These are phyloP conservation scores for Arachnomyces sp. DNA, from an alignment of 2,329 filamentous ascomycete genomes.

Conservation along the genomic window DNA sequence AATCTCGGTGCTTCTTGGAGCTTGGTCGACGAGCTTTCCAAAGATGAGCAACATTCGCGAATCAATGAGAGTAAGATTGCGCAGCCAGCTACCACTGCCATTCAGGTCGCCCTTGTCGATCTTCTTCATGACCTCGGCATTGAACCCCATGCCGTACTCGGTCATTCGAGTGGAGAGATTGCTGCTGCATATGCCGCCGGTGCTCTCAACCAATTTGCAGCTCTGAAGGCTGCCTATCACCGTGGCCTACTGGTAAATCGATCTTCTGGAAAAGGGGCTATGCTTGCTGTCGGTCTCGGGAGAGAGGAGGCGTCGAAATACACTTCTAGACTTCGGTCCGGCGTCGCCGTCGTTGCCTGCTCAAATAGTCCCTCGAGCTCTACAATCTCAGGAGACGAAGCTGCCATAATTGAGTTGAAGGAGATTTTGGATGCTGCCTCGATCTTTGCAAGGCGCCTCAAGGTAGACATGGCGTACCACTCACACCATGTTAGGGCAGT, in stretches of 20 bases:
- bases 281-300: slow-evolving; percentile 10
- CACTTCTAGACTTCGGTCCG: slow-evolving; percentile 9
- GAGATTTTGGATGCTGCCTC: slow-evolving; percentile 3
- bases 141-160: slow-evolving; percentile 18
- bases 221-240: slow-evolving; percentile 18
- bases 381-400: slow-evolving; percentile 12
- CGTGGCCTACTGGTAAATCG: slow-evolving; percentile 13
- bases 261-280: slow-evolving; percentile 4
- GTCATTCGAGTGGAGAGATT: slow-evolving; percentile 27
- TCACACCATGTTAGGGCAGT: slow-evolving; percentile 12
- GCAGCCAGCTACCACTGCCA: slow-evolving; percentile 23
- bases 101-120: slow-evolving; percentile 25
- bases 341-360: slow-evolving; percentile 9
- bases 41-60: slow-evolving; percentile 10
- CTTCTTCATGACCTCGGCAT: slow-evolving; percentile 21
- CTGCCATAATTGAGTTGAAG: slow-evolving; percentile 9
- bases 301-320: background rate
- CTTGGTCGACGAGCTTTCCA: slow-evolving; percentile 17
- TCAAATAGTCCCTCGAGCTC: slow-evolving; percentile 12
- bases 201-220: slow-evolving; percentile 13
- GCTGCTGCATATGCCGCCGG: slow-evolving; percentile 26
- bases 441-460: slow-evolving; percentile 9
- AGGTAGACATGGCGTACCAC: slow-evolving; percentile 14
- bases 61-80: slow-evolving; percentile 21
- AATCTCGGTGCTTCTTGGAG: slow-evolving; percentile 14